Conservation (phyloP, 352 stramenopile species). For the Pythium plurisporium region DNA sequence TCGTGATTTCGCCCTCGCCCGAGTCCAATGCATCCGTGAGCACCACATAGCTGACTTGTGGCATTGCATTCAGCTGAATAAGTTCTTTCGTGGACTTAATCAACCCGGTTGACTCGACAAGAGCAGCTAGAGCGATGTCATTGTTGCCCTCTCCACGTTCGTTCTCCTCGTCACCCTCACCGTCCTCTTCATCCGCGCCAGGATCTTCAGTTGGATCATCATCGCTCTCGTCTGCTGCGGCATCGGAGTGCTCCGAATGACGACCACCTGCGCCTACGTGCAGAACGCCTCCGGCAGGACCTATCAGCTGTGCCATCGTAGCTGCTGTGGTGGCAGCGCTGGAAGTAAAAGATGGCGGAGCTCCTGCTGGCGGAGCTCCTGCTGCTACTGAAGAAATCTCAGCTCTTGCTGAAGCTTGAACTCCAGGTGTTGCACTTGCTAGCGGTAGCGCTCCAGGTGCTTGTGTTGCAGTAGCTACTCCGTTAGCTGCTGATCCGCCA, state of each 20-base stretch:
- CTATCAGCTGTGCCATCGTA: not conserved
- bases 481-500: too few relatives aligned
- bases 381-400: too few relatives aligned
- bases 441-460: too few relatives aligned
- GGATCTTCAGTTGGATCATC: slow-evolving; percentile 11
- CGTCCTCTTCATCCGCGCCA: slow-evolving; percentile 13
- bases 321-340: not conserved
- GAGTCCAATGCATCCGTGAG: slow-evolving; percentile 38
- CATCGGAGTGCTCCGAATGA: slow-evolving; percentile 14
- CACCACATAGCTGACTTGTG: slow-evolving; percentile 47
- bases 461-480: too few relatives aligned
- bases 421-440: too few relatives aligned
- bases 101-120: slow-evolving; percentile 25
- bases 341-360: not conserved
- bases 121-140: slow-evolving; percentile 13
- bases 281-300: not conserved
- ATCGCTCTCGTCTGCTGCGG: slow-evolving; percentile 14
- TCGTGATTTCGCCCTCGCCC: slow-evolving; percentile 49
- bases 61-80: slow-evolving; percentile 42
- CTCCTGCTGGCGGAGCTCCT: too few relatives aligned
- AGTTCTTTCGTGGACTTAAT: slow-evolving; percentile 33
- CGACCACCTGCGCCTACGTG: not conserved
- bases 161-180: slow-evolving; percentile 18
- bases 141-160: slow-evolving; percentile 1
- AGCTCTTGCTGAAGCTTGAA: too few relatives aligned